Base-by-base conservation (phyloP, 495 filamentous ascomycete species). In the Pseudotulostoma volvatum region DNA sequence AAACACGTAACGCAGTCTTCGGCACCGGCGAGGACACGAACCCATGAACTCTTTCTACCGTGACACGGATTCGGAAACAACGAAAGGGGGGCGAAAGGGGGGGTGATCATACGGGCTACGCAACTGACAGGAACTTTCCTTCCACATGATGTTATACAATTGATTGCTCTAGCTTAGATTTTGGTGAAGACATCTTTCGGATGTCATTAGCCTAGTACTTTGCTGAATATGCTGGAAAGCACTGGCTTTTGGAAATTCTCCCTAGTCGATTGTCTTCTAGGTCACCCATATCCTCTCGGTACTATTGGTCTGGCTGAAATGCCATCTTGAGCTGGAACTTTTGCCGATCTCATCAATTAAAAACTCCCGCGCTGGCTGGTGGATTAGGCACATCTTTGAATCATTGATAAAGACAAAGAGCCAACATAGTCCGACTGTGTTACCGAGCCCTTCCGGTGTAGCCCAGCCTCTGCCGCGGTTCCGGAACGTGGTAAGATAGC, bases 371-470 rank as follows among this genome's bases (percentile, higher is more conserved):
- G 47, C 56, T 25, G 53, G 56, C 34, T 60, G 49, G 40, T 60
- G 53, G n/a, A 58, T 50, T 0, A 58, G 47, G 39, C 56, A 61
- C n/a, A 67, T 42, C 18, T 48, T 52, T 4, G 48, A 52, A 33
- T 59, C 48, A n/a, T 55, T 50, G 1, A 62, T 44, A 17, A 50
- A 51, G 3, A 69, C 43, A 33, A 69, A 62, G 7, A 57, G 49
- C 1, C 61, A 54, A 36, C 59, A 66, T n/a, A 62, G 20, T 14
- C 44, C 55, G 1, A 69, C 39, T 14, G 41, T 44, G 9, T 32
- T 33, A n/a, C 41, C 39, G 1, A 57, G 36, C 8, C 25, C 28
- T 17, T 44, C 20, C 41, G 39, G 16, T 1, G 49, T 18, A 56
- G 35, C 7, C 47, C 30, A 14, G 63, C 50, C 13, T 59, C 48